Evolutionary conservation across 345 rosid genomes (phyloP).

Genomic region (Bruguiera sexangula): DNA sequence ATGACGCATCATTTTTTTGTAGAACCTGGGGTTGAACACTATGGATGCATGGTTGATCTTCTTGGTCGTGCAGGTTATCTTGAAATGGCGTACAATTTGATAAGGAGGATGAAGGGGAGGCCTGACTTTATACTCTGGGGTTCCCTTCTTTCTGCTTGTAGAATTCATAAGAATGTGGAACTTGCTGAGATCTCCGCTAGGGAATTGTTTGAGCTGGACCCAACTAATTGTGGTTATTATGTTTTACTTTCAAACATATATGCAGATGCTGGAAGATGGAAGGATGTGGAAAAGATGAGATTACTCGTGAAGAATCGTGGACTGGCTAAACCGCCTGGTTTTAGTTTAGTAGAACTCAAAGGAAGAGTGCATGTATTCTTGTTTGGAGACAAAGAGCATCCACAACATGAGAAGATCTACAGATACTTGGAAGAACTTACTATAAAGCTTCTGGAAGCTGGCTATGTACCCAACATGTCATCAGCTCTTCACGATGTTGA

Average conservation of each 20-base stretch:
- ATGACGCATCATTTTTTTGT: constrained; percentile 55
- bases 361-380: constrained; percentile 73
- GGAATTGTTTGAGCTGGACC: constrained; percentile 60
- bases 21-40: constrained; percentile 80
- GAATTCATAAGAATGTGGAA: constrained; percentile 78
- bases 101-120: constrained; percentile 62
- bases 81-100: constrained; percentile 58
- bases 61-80: constrained; percentile 81
- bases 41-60: constrained; percentile 92
- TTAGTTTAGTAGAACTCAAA: constrained; percentile 71
- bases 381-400: constrained; percentile 81
- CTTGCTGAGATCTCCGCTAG: constrained; percentile 69
- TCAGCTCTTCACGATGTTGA: constrained; percentile 70
- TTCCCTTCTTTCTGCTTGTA: constrained; percentile 86
- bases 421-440: constrained; percentile 46
- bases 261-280: constrained; percentile 87
- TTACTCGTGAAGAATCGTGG: constrained; percentile 50
- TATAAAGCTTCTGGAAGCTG: constrained; percentile 57
- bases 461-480: constrained; percentile 64
- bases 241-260: constrained; percentile 76
- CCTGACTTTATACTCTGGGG: constrained; percentile 84
- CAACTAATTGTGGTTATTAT: constrained; percentile 70
- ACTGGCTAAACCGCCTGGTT: constrained; percentile 71
- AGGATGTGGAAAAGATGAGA: constrained; percentile 75
- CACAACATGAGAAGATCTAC: constrained; percentile 55